phyloP scores from a whole-genome alignment of 1,284 basidiomycete genomes.

The Tilletiaria anomala region DNA sequence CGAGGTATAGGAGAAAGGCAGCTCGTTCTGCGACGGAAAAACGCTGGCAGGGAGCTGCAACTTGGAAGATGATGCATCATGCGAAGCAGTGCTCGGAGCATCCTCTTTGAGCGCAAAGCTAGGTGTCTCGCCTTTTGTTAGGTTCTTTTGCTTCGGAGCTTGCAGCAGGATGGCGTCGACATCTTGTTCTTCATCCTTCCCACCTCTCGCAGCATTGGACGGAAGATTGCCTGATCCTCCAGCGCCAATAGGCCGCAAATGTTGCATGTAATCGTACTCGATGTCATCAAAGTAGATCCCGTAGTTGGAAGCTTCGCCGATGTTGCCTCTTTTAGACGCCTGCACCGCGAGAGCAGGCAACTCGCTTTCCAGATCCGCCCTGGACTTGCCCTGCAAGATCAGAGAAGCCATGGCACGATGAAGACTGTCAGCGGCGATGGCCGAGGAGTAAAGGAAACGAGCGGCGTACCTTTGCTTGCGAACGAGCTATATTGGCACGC shows the following conservation, averaged over 20 bases:
- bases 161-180: background rate
- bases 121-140: too few relatives aligned
- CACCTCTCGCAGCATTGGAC: too few relatives aligned
- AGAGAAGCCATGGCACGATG: too few relatives aligned
- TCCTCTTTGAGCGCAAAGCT: background rate
- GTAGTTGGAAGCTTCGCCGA: conserved; percentile 76
- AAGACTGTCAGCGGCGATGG: too few relatives aligned
- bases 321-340: conserved; percentile 41
- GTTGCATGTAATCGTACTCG: conserved; percentile 98
- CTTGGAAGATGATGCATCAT: background rate
- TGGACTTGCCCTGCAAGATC: conserved; percentile 67
- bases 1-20: conserved; percentile 4
- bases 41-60: background rate
- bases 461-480: too few relatives aligned
- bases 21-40: background rate
- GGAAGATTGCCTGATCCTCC: too few relatives aligned
- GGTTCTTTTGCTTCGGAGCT: background rate
- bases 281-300: conserved; percentile 93
- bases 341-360: conserved; percentile 43
- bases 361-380: conserved; percentile 54
- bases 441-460: too few relatives aligned
- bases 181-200: background rate
- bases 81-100: background rate
- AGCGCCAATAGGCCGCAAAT: conserved; percentile 47
- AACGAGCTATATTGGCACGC: conserved; percentile 40